These are phyloP conservation scores for Trametes meyenii DNA, from an alignment of 768 basidiomycete genomes.

Conservation along the genomic window DNA sequence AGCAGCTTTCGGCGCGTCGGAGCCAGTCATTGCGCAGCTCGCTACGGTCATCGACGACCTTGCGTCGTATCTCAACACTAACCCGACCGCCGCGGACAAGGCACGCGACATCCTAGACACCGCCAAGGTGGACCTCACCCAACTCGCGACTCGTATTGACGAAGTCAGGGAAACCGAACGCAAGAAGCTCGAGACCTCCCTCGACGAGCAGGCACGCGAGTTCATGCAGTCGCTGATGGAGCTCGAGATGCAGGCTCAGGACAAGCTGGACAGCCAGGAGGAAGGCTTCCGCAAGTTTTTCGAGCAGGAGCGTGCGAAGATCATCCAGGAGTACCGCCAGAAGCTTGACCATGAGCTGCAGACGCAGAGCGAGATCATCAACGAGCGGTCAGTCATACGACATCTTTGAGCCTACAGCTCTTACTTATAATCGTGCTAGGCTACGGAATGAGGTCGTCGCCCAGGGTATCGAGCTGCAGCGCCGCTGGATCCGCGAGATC, in stretches of 20 bases:
- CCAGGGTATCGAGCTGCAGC: constrained; percentile 96
- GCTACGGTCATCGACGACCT: constrained; percentile 93
- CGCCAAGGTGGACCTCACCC: constrained; percentile 80
- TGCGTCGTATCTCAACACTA: constrained; percentile 77
- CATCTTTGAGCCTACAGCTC: background rate
- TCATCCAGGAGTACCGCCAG: constrained; percentile 80
- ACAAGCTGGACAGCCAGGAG: constrained; percentile 83
- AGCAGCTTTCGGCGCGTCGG: constrained; percentile 67
- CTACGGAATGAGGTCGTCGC: constrained; percentile 93
- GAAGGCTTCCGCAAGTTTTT: constrained; percentile 83
- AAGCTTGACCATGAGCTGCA: constrained; percentile 85
- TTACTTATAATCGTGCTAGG: constrained; percentile 42
- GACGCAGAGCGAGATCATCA: constrained; percentile 90
- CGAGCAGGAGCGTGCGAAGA: constrained; percentile 71
- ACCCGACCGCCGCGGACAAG: constrained; percentile 66
- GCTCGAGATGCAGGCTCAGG: constrained; percentile 82
- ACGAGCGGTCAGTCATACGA: constrained; percentile 71
- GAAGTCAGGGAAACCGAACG: constrained; percentile 81
- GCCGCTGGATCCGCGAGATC: constrained; percentile 95
- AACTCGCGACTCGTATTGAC: constrained; percentile 76
- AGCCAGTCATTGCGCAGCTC: constrained; percentile 92
- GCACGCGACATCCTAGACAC: constrained; percentile 76
- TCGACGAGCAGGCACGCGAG: constrained; percentile 85
- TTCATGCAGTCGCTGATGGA: constrained; percentile 82
- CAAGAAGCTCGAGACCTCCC: constrained; percentile 56